Evolutionary conservation across 192 early-diverging fungal genomes (phyloP).

Genomic region (Linnemannia elongata): DNA sequence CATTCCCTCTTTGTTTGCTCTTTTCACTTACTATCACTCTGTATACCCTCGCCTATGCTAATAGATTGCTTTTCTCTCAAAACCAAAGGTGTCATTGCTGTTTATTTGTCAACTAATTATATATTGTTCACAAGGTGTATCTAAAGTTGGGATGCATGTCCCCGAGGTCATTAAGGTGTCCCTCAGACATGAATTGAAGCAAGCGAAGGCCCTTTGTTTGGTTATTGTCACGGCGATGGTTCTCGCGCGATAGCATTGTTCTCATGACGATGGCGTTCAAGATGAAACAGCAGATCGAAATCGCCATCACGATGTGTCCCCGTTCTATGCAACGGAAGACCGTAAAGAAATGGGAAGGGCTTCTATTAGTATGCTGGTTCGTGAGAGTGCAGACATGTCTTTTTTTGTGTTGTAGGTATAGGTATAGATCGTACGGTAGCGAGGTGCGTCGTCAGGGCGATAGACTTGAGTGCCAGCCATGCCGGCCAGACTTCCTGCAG

Average conservation of each 20-base stretch:
- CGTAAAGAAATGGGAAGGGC: not conserved
- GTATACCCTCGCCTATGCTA: not conserved
- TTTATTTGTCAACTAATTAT: too few species aligned
- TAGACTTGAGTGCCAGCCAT: conserved; percentile 75
- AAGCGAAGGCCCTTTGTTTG: conserved; percentile 13
- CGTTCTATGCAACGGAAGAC: not conserved
- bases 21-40: not conserved
- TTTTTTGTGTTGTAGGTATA: too few species aligned
- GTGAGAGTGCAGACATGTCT: not conserved
- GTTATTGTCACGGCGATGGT: conserved; percentile 32
- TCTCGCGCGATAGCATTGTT: conserved; percentile 42
- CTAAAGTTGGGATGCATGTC: conserved; percentile 34
- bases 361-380: not conserved
- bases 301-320: conserved; percentile 27
- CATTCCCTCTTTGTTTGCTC: not conserved
- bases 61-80: not conserved
- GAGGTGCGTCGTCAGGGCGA: conserved; percentile 61
- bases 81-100: not conserved
- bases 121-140: conserved; percentile 26
- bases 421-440: conserved; percentile 50
- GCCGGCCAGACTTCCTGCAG: conserved; percentile 64
- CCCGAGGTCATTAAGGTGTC: conserved; percentile 28
- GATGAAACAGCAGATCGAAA: conserved; percentile 19
- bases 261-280: conserved; percentile 34
- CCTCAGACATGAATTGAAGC: conserved; percentile 38